Evolutionary conservation across 352 stramenopile genomes (phyloP), one percentile per base, ranked within the genome.

Genomic region (Phytophthora rubi): DNA sequence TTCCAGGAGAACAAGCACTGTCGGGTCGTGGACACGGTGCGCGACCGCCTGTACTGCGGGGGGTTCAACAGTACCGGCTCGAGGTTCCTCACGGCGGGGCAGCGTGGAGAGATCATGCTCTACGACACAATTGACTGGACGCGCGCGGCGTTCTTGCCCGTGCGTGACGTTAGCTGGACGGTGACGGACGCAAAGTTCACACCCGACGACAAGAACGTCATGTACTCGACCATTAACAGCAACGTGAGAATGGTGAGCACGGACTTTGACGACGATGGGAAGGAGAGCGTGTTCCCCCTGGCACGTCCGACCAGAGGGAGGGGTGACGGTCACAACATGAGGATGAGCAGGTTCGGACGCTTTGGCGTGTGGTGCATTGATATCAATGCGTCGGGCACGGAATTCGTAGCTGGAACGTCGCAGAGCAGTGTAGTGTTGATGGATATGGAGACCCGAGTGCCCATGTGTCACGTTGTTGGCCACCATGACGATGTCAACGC

Each of bases 171-270:
- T 18, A 88, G 85, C 28, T 96, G 89, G 89, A 94, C 89, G 0
- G 83, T 96, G 10, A 94, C 85, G 5, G 89, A 96, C 58, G 89
- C 89, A 54, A 93, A 93, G 68, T 96, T 94, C 64, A 89, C 81
- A 6, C 85, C 89, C 0, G 77, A 94, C 33, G 85, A 92, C 65
- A 76, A 76, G 15, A 81, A 77, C 63, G 80, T 93, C 10, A 58
- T 96, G 55, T 96, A 96, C 73, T 86, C 89, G 30, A 91, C 74
- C 15, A 94, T 96, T 62, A 93, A 86, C 60, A 92, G 76, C 70
- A 93, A 91, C 62, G 83, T 96, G 51, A 85, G 85, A 47, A 92
- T 96, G 84, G 86, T 94, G 45, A 82, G 72, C 53, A 79, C 84
- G 30, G 75, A 90, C 64, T 89, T 79, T 66, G 77, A 83, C 28